Conservation (phyloP, 2,329 filamentous ascomycete genomes). For the Gremmenia infestans region DNA sequence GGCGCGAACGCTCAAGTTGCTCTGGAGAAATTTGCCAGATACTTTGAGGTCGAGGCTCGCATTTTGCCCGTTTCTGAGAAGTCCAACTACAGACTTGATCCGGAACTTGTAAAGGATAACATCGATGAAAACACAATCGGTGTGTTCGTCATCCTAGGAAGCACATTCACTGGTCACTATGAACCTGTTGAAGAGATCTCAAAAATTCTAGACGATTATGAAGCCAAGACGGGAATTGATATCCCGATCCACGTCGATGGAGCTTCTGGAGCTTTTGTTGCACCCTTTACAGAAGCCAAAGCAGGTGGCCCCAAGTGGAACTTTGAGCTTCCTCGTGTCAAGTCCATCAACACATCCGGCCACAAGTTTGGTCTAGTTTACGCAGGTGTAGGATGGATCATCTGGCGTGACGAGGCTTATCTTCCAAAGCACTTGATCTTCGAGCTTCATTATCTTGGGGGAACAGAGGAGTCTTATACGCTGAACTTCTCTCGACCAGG, state of each 20-base stretch:
- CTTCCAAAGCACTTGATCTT: slow-evolving; percentile 66
- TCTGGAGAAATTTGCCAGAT: slow-evolving; percentile 66
- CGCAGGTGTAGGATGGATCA: slow-evolving; percentile 64
- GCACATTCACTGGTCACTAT: slow-evolving; percentile 70
- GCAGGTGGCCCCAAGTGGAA: slow-evolving; percentile 57
- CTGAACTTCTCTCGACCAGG: slow-evolving; percentile 70
- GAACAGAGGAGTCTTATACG: slow-evolving; percentile 66
- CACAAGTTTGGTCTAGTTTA: slow-evolving; percentile 62
- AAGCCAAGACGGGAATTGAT: slow-evolving; percentile 55
- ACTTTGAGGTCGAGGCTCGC: slow-evolving; percentile 67
- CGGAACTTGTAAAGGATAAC: slow-evolving; percentile 58
- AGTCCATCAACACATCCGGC: slow-evolving; percentile 61
- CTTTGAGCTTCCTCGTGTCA: slow-evolving; percentile 56
- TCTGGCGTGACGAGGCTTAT: slow-evolving; percentile 61
- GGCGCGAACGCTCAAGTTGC: slow-evolving; percentile 69
- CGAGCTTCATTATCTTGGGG: slow-evolving; percentile 63
- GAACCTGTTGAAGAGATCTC: slow-evolving; percentile 66
- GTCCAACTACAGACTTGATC: slow-evolving; percentile 58
- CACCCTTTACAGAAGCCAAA: slow-evolving; percentile 53
- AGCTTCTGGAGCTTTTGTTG: slow-evolving; percentile 57
- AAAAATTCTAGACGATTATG: slow-evolving; percentile 57
- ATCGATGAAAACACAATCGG: slow-evolving; percentile 74
- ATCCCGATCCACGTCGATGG: slow-evolving; percentile 66
- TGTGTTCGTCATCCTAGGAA: slow-evolving; percentile 67
- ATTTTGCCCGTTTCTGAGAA: slow-evolving; percentile 59